Percentiles rank a stretch among this genome's conserved stretches.
These are phyloP conservation scores for Ogataea saltuana DNA, from an alignment of 805 yeast genomes.

Conservation along the genomic window DNA sequence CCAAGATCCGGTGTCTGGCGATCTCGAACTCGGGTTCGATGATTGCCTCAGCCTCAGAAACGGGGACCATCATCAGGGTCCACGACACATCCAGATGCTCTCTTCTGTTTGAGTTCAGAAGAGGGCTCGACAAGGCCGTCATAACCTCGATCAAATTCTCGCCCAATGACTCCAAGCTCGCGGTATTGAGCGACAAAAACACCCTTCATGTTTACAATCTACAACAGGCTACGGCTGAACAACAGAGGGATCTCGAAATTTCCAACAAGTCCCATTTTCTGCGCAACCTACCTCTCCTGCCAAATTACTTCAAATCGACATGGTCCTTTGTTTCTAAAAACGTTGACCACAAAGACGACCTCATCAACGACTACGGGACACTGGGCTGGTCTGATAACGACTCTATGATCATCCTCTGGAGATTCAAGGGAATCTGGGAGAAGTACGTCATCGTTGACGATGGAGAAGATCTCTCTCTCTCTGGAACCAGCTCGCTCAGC, in stretches of 20 bases:
- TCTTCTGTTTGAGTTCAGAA: conserved; percentile 76
- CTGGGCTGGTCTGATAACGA: conserved; percentile 81
- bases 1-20: conserved; percentile 61
- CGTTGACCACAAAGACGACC: conserved; percentile 39
- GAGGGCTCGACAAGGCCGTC: conserved; percentile 85
- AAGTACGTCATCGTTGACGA: conserved; percentile 71
- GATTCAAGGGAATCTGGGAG: conserved; percentile 76
- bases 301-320: conserved; percentile 71
- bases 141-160: conserved; percentile 84
- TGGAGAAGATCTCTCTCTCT: conserved; percentile 22
- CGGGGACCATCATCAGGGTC: conserved; percentile 78
- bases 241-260: conserved; percentile 24
- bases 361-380: conserved; percentile 42
- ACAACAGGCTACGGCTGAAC: conserved; percentile 30
- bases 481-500: conserved; percentile 1
- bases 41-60: conserved; percentile 78
- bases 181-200: conserved; percentile 84
- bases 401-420: conserved; percentile 75
- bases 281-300: conserved; percentile 56
- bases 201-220: conserved; percentile 82
- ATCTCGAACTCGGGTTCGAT: conserved; percentile 63
- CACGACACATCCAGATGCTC: conserved; percentile 70
- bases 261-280: conserved; percentile 65
- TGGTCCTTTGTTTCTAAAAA: conserved; percentile 87
- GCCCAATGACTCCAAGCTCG: conserved; percentile 71